Base-by-base conservation (phyloP, 2,329 filamentous ascomycete genomes). In the Tolypocladium capitatum region DNA sequence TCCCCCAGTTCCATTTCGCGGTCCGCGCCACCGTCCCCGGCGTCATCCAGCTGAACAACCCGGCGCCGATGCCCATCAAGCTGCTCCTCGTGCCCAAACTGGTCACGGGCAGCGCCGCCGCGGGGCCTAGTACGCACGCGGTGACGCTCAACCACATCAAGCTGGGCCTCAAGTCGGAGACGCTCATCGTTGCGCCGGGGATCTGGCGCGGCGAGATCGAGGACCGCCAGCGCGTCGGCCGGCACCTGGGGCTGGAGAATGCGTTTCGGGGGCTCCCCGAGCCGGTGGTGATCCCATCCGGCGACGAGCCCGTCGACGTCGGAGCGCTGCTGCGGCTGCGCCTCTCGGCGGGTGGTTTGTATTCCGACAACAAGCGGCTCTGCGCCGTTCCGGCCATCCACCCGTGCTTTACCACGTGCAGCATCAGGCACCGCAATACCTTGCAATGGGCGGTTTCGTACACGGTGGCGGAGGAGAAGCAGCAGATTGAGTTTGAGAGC, bases 11-110 rank as follows among this genome's bases (percentile, higher is more conserved):
- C 2, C 30, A 21, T 0, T 67, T 60, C 35, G 46, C 51, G 0
- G 18, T 66, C 1, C 46, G 59, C 6, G 45, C 63, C 2, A 51
- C 56, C 2, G 51, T 54, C 2, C 66, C 67, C 0, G 43, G 43
- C 0, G 49, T 58, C 0, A 52, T 69, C 7, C 63, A 65, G 20
- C 53, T 67, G 0, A 57, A 58, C 0, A 56, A 59, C 18, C 55
- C 56, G 0, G 20, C 38, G 0, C 50, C 52, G 0, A 48, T 64
- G 1, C 58, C 62, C 0, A 54, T 63, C 9, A 40, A 20, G 4
- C 27, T 64, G 0, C 49, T 43, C 1, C 27, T 56, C 2, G 34
- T 52, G 0, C 56, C 60, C 0, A 28, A 56, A 2, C 45, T 36
- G 36, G 36, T 38, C 0, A 46, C 45, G 4, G 59, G 55, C 0